Evolutionary conservation across 2,329 filamentous ascomycete species (phyloP).

Genomic region (Alternaria sp.): DNA sequence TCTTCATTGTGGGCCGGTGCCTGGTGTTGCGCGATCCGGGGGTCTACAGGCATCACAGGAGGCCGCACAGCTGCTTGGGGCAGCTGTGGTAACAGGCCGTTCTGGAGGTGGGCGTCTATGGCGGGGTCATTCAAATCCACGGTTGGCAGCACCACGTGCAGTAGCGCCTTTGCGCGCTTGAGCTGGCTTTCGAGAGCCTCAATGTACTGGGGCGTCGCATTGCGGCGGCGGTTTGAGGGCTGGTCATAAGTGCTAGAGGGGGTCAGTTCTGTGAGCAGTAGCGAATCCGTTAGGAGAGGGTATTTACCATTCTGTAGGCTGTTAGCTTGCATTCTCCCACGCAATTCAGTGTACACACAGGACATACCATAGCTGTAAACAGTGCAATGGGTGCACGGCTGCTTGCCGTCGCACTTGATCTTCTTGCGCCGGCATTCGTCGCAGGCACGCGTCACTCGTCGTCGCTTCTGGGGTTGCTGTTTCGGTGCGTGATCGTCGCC

Average conservation of each 20-base stretch:
- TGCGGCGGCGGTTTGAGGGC: constrained; percentile 87
- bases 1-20: constrained; percentile 33
- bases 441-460: constrained; percentile 54
- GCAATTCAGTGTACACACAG: not conserved
- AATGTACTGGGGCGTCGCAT: constrained; percentile 90
- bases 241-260: constrained; percentile 77
- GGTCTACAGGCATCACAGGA: constrained; percentile 28
- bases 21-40: constrained; percentile 29
- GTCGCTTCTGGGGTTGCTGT: constrained; percentile 50
- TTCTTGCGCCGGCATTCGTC: constrained; percentile 56
- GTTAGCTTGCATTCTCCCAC: constrained; percentile 20
- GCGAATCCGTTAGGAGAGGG: not conserved
- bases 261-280: constrained; percentile 5
- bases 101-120: constrained; percentile 77
- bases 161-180: constrained; percentile 79
- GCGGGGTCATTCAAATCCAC: constrained; percentile 84
- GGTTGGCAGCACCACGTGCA: constrained; percentile 81
- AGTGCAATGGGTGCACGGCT: constrained; percentile 83
- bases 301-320: constrained; percentile 67
- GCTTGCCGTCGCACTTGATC: constrained; percentile 63
- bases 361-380: constrained; percentile 92
- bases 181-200: constrained; percentile 84
- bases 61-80: constrained; percentile 29
- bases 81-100: constrained; percentile 62
- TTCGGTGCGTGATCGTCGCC: constrained; percentile 43